phyloP scores from a whole-genome alignment of 2,329 filamentous ascomycete genomes.

The Biscogniauxia sp. region DNA sequence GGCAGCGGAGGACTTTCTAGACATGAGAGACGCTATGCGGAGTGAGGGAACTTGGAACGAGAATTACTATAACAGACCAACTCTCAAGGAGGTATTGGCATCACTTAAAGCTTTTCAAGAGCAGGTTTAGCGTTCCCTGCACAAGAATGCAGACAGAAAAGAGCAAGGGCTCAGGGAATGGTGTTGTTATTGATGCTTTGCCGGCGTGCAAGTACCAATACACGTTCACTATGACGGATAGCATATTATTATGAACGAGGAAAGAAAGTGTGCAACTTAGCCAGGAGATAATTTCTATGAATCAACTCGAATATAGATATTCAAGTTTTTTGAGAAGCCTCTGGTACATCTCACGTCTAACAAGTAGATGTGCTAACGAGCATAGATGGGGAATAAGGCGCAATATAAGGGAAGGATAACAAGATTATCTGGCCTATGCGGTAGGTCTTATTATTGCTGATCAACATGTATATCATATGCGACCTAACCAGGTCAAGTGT shows the following conservation, averaged over 20 bases:
- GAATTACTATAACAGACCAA: conserved; percentile 51
- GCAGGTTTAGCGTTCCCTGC: not conserved
- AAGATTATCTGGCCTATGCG: not conserved
- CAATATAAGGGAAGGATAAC: not conserved
- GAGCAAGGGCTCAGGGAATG: not conserved
- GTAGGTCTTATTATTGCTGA: too few relatives aligned
- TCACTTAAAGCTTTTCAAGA: conserved; percentile 25
- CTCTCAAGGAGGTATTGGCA: conserved; percentile 41
- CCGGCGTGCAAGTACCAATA: not conserved
- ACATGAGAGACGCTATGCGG: conserved; percentile 37
- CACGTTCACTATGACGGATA: not conserved
- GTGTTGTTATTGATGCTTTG: not conserved
- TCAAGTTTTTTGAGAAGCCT: not conserved
- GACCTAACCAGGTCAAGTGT: too few relatives aligned
- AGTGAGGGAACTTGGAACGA: conserved; percentile 44
- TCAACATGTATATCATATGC: too few relatives aligned
- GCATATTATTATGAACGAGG: not conserved
- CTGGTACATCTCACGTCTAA: not conserved
- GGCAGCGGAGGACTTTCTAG: conserved; percentile 47
- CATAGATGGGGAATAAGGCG: not conserved
- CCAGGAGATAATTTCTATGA: not conserved
- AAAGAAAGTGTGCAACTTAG: not conserved
- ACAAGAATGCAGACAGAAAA: not conserved
- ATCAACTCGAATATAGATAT: not conserved
- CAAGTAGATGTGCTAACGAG: not conserved